These are phyloP conservation scores for Mortierella sp. DNA, from an alignment of 371 early-diverging fungal genomes.

Conservation along the genomic window DNA sequence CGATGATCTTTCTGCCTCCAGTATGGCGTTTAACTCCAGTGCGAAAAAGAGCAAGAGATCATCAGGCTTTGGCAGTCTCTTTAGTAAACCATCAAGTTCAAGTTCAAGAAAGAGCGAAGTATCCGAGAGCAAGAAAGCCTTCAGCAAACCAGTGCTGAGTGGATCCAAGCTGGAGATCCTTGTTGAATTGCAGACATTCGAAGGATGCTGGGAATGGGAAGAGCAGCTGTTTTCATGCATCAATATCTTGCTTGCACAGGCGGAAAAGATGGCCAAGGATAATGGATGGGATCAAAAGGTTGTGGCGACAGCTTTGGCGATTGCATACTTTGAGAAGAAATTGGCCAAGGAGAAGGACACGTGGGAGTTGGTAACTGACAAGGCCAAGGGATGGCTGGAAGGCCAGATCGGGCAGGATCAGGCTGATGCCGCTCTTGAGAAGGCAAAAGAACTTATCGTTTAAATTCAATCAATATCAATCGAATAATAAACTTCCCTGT, in stretches of 20 bases:
- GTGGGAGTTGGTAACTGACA: constrained; percentile 7
- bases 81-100: no score
- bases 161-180: constrained; percentile 2
- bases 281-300: background rate
- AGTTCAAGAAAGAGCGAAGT: no score
- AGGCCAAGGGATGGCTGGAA: constrained; percentile 8
- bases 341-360: constrained; percentile 5
- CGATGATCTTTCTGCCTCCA: no score
- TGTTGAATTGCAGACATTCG: constrained; percentile 12
- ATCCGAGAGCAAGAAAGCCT: background rate
- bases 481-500: no score
- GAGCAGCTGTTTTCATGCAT: background rate
- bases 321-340: constrained; percentile 12
- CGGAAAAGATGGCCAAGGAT: background rate
- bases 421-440: background rate
- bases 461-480: background rate
- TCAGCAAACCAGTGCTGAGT: background rate
- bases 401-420: background rate
- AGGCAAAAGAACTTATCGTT: background rate
- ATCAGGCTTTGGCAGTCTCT: no score
- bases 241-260: background rate
- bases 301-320: constrained; percentile 11
- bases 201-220: constrained; percentile 10
- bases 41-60: no score
- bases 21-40: no score